Evolutionary conservation across 352 stramenopile species (phyloP), one percentile per base, ranked within the genome.

Genomic region (Globisporangium irregulare): DNA sequence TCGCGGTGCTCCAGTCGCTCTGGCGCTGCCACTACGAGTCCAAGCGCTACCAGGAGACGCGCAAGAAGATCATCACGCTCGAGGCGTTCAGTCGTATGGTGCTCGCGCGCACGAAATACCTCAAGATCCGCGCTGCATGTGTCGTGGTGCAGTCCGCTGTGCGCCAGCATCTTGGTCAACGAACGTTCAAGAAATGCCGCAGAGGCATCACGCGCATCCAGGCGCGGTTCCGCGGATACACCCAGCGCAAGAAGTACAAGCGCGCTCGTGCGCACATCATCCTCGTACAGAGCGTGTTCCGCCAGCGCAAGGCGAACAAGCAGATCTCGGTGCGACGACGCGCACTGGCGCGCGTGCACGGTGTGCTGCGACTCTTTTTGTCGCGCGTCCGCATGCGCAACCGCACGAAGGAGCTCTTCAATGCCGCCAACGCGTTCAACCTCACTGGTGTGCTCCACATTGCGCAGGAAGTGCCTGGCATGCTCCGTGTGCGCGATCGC

Each of bases 371-470:
- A 1, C 78, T 94, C 61, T 92, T 91, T 58, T 41, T 96, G n/a
- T 86, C 85, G 36, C 85, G 89, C n/a, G 80, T 94, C 54, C 86
- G 86, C 10, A 88, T 96, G 71, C 84, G 80, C 58, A 96, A 96
- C 68, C 79, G 85, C 25, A 94, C 86, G 0, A 73, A 85, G n/a
- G 73, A 83, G 24, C 74, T 96, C 62, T 96, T 96, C 67, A 72
- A 87, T 27, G 87, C 89, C 1, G 89, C 89, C 9, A 82, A 94
- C 53, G 69, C 77, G 54, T 94, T 86, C 74, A 81, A 96, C 68
- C 72, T 95, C 46, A 93, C 89, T 1, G 76, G 84, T 41, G 85
- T 96, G 14, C 77, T 93, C n/a, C 85, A 87, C 59, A 84, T 96
- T 70, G 81, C 86, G 3, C 89, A 95, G 66, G 81, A 94, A 38